Conservation (phyloP, 352 stramenopile species). For the Elongisporangium anandrum region DNA sequence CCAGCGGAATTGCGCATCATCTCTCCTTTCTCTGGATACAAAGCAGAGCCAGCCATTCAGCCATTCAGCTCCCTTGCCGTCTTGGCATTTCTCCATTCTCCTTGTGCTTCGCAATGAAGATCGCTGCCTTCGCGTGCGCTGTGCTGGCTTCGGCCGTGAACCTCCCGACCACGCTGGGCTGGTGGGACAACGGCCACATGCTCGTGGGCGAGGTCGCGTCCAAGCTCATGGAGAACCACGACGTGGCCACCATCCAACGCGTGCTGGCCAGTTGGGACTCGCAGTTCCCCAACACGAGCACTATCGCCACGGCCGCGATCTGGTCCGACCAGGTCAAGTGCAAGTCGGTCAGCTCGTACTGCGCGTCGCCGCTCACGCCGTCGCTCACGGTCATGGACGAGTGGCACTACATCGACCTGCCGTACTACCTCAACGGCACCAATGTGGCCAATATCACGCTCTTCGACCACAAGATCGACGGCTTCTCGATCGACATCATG, state of each 20-base stretch:
- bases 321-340: constrained; percentile 38
- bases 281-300: constrained; percentile 30
- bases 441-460: constrained; percentile 22
- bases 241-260: constrained; percentile 21
- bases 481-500: constrained; percentile 20
- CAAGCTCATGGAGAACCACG: constrained; percentile 20
- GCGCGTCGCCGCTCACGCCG: constrained; percentile 14
- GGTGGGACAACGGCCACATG: constrained; percentile 43
- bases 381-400: constrained; percentile 28
- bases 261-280: constrained; percentile 18
- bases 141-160: constrained; percentile 5
- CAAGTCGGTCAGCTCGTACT: constrained; percentile 12
- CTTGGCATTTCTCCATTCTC: too few species aligned
- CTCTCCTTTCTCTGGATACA: too few species aligned
- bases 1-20: too few species aligned
- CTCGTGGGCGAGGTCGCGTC: constrained; percentile 23
- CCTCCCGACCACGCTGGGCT: constrained; percentile 12
- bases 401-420: constrained; percentile 49
- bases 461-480: constrained; percentile 28
- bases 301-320: constrained; percentile 19
- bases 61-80: too few species aligned
- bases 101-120: constrained; percentile 13
- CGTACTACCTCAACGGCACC: constrained; percentile 24
- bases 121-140: constrained; percentile 9
- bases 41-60: too few species aligned